Evolutionary conservation across 495 filamentous ascomycete species (phyloP).

Genomic region (Aspergillus nidulans): DNA sequence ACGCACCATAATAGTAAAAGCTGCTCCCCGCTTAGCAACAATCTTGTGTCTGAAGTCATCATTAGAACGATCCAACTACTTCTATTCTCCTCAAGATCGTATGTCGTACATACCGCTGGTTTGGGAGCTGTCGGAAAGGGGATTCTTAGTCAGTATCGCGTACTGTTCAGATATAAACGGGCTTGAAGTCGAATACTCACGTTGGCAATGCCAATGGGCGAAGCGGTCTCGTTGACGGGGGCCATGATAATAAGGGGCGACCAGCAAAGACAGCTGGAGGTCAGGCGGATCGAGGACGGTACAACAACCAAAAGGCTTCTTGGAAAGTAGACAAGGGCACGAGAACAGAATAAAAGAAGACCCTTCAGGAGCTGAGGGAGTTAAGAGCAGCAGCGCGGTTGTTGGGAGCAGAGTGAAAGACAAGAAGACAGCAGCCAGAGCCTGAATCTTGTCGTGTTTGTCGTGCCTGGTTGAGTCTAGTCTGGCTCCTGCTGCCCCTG

Average conservation of each 20-base stretch:
- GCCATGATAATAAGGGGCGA: conserved; percentile 57
- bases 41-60: conserved; percentile 79
- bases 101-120: conserved; percentile 64
- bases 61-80: conserved; percentile 30
- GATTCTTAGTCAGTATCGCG: conserved; percentile 1
- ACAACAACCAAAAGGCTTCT: conserved; percentile 13
- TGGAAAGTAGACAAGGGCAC: background rate
- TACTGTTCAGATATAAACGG: background rate
- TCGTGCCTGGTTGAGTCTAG: conserved; percentile 15
- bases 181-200: conserved; percentile 43
- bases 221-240: conserved; percentile 74
- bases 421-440: conserved; percentile 7
- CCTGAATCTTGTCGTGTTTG: conserved; percentile 15
- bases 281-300: conserved; percentile 17
- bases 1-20: conserved; percentile 97
- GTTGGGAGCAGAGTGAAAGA: conserved; percentile 9
- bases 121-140: conserved; percentile 59
- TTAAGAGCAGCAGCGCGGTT: conserved; percentile 2
- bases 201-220: conserved; percentile 99
- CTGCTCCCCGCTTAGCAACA: conserved; percentile 96
- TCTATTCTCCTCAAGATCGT: background rate
- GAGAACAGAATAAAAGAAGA: conserved; percentile 5
- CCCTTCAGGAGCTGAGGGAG: conserved; percentile 22
- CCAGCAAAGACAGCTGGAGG: conserved; percentile 16
- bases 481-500: conserved; percentile 24